A percentile compares a stretch with the other conserved stretches of the same genome.
phyloP scores from a whole-genome alignment of 352 stramenopile species.

The Phytophthora pisi region DNA sequence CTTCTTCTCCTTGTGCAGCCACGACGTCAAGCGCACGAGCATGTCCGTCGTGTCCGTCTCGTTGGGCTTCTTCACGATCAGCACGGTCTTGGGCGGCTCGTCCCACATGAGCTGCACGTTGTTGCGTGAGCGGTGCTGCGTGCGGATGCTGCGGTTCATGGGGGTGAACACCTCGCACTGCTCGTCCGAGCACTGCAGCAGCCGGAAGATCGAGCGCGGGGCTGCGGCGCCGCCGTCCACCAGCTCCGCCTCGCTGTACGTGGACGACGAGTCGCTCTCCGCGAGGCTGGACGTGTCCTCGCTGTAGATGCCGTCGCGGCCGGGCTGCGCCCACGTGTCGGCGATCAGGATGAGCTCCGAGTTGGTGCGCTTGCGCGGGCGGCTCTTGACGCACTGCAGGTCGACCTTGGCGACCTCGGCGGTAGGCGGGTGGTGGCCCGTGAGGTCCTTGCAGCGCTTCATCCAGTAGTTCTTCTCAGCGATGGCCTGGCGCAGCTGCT shows the following conservation, averaged over 20 bases:
- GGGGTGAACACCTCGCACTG: conserved; percentile 89
- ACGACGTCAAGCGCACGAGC: conserved; percentile 65
- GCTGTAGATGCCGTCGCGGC: conserved; percentile 71
- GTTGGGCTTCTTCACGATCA: conserved; percentile 92
- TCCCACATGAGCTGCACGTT: conserved; percentile 92
- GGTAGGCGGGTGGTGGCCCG: conserved; percentile 46
- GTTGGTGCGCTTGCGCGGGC: conserved; percentile 73
- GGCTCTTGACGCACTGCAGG: conserved; percentile 58
- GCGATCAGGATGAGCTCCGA: conserved; percentile 86
- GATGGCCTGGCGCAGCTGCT: conserved; percentile 76
- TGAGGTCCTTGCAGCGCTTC: conserved; percentile 82
- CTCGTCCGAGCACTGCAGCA: conserved; percentile 88
- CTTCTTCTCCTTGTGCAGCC: conserved; percentile 78
- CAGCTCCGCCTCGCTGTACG: conserved; percentile 47
- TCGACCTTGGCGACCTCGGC: conserved; percentile 36
- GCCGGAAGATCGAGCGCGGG: conserved; percentile 68
- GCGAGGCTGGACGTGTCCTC: conserved; percentile 60
- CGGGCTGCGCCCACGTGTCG: conserved; percentile 74
- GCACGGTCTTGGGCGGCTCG: conserved; percentile 74
- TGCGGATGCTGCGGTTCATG: conserved; percentile 87
- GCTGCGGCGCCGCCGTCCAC: conserved; percentile 28
- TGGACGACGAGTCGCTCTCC: conserved; percentile 54
- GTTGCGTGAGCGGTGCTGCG: conserved; percentile 83
- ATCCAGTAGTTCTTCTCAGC: conserved; percentile 92
- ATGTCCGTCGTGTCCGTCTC: conserved; percentile 78